Evolutionary conservation across 164 flowering plant genomes (phyloP).

Genomic region (Liriodendron chinense): DNA sequence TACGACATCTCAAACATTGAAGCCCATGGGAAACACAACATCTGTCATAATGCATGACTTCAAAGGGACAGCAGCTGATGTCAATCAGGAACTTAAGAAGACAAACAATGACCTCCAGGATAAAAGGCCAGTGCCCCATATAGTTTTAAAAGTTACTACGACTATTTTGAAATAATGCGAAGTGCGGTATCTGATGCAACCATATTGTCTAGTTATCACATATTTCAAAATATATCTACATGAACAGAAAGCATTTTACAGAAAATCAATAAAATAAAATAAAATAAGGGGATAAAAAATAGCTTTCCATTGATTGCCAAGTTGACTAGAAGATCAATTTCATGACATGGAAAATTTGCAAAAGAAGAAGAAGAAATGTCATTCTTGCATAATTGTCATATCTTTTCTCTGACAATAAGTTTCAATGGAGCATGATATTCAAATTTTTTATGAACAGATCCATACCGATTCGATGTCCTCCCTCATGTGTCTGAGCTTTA

Average conservation of each 20-base stretch:
- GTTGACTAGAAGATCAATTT: too few species aligned
- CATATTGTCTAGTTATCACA: not conserved
- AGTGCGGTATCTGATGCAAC: not conserved
- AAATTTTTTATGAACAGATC: constrained; percentile 2
- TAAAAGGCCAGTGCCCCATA: not conserved
- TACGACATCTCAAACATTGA: not conserved
- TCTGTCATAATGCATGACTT: not conserved
- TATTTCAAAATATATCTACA: not conserved
- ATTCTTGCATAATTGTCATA: not conserved
- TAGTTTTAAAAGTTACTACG: not conserved
- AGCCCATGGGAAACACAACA: not conserved
- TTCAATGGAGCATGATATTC: not conserved
- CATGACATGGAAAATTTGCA: too few species aligned
- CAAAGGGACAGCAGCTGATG: not conserved
- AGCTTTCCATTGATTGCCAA: too few species aligned
- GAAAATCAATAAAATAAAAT: not conserved
- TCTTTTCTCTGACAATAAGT: not conserved
- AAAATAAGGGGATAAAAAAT: too few species aligned
- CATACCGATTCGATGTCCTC: constrained; percentile 97
- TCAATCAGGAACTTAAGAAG: not conserved
- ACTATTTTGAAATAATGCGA: not conserved
- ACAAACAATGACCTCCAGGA: not conserved
- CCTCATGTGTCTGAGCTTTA: constrained; percentile 97
- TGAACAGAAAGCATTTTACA: not conserved
- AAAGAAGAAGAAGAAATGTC: not conserved